Conservation (phyloP, 257 asterid genomes). For the Rauvolfia tetraphylla region DNA sequence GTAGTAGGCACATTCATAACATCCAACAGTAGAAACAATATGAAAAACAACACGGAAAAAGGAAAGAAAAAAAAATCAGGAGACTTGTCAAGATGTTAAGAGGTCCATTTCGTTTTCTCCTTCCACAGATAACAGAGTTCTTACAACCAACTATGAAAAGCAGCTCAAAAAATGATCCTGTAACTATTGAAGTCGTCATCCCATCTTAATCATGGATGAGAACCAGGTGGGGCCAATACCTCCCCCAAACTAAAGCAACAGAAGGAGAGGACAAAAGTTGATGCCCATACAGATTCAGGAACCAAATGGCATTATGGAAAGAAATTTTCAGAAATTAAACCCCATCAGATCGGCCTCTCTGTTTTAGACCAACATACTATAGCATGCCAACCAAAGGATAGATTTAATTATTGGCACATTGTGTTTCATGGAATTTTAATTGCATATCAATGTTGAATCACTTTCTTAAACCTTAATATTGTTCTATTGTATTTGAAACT, state of each 20-base stretch:
- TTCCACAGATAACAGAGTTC: neutral
- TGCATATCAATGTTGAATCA: neutral
- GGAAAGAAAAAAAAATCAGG: neutral
- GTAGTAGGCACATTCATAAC: neutral
- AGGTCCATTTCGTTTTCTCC: neutral
- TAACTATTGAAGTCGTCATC: slow-evolving; percentile 1
- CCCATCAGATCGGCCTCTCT: neutral
- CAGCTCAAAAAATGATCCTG: neutral
- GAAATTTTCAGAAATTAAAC: neutral
- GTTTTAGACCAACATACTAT: neutral
- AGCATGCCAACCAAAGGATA: neutral
- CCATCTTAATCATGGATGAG: neutral
- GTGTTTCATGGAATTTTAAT: neutral
- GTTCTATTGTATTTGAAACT: neutral
- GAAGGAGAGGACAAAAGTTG: neutral
- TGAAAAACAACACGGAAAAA: no score
- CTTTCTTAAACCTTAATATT: neutral
- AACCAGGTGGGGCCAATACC: neutral
- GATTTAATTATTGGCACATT: neutral
- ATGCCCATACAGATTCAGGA: neutral
- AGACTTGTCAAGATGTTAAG: neutral
- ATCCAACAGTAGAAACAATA: neutral
- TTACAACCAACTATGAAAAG: neutral
- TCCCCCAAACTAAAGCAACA: neutral
- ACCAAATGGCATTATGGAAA: neutral